Conservation (phyloP, 441 rosid genomes). For the Gossypium schwendimanii region DNA sequence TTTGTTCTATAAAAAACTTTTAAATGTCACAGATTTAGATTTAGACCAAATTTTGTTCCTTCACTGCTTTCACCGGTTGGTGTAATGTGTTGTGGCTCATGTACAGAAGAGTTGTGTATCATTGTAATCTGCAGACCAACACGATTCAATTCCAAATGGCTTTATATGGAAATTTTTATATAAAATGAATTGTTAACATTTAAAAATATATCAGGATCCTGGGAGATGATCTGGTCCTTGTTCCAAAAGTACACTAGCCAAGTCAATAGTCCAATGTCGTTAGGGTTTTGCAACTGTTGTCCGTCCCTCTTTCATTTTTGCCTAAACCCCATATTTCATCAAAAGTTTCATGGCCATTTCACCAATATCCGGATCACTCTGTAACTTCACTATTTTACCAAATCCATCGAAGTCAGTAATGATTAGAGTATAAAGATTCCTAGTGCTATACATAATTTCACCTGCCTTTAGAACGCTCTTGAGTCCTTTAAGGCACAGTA, state of each 20-base stretch:
- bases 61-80: background rate
- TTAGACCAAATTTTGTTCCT: background rate
- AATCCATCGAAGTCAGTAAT: background rate
- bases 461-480: no score
- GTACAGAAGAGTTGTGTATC: background rate
- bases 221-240: no score
- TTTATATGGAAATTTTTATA: background rate
- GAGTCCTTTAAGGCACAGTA: background rate
- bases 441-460: background rate
- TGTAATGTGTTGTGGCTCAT: conserved; percentile 1
- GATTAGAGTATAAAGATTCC: background rate
- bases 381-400: background rate
- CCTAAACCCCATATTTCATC: background rate
- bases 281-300: background rate
- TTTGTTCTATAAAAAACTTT: conserved; percentile 1
- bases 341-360: background rate
- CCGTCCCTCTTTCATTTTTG: background rate
- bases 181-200: no score
- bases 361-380: background rate
- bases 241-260: no score
- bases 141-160: background rate
- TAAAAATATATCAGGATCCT: no score
- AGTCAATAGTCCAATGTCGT: no score
- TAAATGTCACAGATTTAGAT: background rate
- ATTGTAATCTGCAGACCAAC: background rate